phyloP scores from a whole-genome alignment of 371 early-diverging fungal genomes.

The Parasitella parasitica region DNA sequence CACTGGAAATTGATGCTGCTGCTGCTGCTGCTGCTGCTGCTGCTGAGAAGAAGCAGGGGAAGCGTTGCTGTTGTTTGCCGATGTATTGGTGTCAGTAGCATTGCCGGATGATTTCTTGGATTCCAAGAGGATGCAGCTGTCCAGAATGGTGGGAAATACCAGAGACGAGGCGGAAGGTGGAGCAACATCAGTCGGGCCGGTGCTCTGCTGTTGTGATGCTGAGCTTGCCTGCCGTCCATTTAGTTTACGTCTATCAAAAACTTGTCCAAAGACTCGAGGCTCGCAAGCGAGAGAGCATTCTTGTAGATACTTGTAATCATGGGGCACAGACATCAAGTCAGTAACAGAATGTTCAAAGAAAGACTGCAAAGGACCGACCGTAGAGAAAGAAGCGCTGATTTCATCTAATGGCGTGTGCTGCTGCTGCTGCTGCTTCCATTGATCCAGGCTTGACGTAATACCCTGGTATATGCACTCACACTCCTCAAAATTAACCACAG shows the following conservation, averaged over 20 bases:
- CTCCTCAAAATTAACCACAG: constrained; percentile 43
- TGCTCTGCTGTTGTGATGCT: neutral
- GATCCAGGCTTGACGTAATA: constrained; percentile 25
- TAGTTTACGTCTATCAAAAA: constrained; percentile 24
- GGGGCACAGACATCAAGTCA: constrained; percentile 41
- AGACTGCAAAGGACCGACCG: constrained; percentile 38
- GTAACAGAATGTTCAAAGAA: constrained; percentile 44
- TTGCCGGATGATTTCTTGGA: neutral
- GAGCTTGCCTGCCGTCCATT: neutral
- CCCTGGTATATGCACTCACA: constrained; percentile 41
- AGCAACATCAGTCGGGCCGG: constrained; percentile 13
- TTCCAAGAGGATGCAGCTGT: constrained; percentile 39
- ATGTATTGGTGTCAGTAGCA: neutral
- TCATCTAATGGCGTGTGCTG: neutral
- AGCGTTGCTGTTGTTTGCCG: neutral
- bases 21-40: neutral
- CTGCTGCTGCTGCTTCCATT: constrained; percentile 10
- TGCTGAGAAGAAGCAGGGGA: neutral
- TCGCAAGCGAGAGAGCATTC: constrained; percentile 63
- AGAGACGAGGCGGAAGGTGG: constrained; percentile 36
- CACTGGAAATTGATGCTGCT: no score
- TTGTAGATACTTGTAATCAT: constrained; percentile 44
- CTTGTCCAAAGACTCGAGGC: constrained; percentile 56
- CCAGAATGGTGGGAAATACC: constrained; percentile 46
- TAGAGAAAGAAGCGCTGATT: neutral